Evolutionary conservation across 345 rosid species (phyloP).

Genomic region (Crucihimalaya himalaica): DNA sequence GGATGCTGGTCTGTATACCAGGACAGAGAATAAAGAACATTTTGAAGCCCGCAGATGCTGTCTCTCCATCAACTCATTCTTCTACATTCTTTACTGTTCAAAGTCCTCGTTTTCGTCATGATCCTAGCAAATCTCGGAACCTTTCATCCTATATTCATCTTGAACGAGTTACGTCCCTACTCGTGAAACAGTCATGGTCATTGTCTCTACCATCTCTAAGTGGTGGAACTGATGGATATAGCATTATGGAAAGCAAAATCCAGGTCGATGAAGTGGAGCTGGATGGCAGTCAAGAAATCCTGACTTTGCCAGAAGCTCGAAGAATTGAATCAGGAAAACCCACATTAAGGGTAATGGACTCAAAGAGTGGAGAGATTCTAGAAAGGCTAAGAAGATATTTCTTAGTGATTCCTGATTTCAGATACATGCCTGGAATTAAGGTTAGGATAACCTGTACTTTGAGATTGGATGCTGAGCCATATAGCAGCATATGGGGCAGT

Average conservation of each 20-base stretch:
- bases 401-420: slow-evolving; percentile 82
- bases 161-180: slow-evolving; percentile 60
- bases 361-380: slow-evolving; percentile 72
- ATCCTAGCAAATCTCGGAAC: slow-evolving; percentile 60
- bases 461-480: slow-evolving; percentile 81
- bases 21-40: slow-evolving; percentile 72
- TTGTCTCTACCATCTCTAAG: slow-evolving; percentile 63
- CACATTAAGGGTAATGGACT: slow-evolving; percentile 83
- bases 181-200: slow-evolving; percentile 90
- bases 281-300: slow-evolving; percentile 44
- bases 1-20: slow-evolving; percentile 85
- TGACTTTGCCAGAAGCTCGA: slow-evolving; percentile 46
- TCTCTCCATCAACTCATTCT: slow-evolving; percentile 69
- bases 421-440: slow-evolving; percentile 73
- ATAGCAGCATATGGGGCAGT: slow-evolving; percentile 53
- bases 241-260: slow-evolving; percentile 51
- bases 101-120: slow-evolving; percentile 60
- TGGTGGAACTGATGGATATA: slow-evolving; percentile 52
- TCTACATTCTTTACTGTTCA: slow-evolving; percentile 65
- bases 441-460: slow-evolving; percentile 68
- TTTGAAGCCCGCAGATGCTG: slow-evolving; percentile 69
- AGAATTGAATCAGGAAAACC: slow-evolving; percentile 47
- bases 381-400: slow-evolving; percentile 75
- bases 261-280: slow-evolving; percentile 49
- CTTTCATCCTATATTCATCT: slow-evolving; percentile 70